Base-by-base conservation (phyloP, 371 early-diverging fungal genomes). In the Polyrhizophydium stewartii region DNA sequence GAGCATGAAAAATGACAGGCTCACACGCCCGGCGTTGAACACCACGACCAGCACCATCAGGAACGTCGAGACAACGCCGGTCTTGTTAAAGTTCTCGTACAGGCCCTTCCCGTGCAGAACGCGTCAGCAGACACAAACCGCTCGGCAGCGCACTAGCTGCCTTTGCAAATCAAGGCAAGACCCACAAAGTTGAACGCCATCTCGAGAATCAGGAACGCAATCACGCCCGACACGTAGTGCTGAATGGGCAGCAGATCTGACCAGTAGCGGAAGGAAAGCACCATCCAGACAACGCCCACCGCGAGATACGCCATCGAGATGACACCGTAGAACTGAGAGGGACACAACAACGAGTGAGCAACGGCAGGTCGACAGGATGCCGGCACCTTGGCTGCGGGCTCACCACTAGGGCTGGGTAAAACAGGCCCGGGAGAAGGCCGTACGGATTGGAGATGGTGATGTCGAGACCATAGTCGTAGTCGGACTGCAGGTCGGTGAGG, bases 1-100 rank as follows among this genome's bases (percentile, higher is more conserved):
- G 10, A 97, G 78, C 89, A 97, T 90, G 61, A 96, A 96, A 71
- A 97, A 91, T 1, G 96, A 93, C 61, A 94, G 73, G 62, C 91
- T 91, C 70, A 89, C 94, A 53, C 97, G 80, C 2, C 87, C 95
- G 21, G 96, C 90, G 71, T 92, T 93, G 40, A 96, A 74, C 47
- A 94, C 66, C 16, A 90, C 89, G 10, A 87, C 87, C 10, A 88
- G 55, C 2, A 70, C 69, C 13, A 77, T 58, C 24, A 73, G 58
- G n/a, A 27, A 22, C 21, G n/a, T 51, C 43, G 52, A 40, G 22
- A 55, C 37, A 13, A 45, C 40, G 12, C 68, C 69, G 9, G 32
- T 43, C 5, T 27, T 13, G 40, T 70, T 71, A 56, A 43, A 66
- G 41, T 72, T 55, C 43, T 67, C 70, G 66, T 46, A 64, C 58